A percentile compares a stretch with the other conserved stretches of the same genome.
Conservation (phyloP, 805 yeast species). For the Clavispora santaluciae region DNA sequence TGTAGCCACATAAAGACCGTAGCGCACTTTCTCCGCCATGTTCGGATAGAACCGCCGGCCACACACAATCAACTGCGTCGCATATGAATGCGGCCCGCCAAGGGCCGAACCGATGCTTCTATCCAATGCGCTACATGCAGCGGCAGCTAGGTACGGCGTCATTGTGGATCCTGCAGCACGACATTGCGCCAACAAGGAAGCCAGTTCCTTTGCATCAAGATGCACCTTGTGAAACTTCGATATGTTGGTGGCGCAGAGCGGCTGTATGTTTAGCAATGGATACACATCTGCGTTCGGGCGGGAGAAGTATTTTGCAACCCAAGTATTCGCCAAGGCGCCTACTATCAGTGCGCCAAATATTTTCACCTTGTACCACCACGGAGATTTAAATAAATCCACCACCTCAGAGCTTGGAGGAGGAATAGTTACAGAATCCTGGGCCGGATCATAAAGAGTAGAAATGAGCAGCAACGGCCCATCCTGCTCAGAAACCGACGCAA, state of each 20-base stretch:
- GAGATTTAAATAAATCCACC: constrained; percentile 4
- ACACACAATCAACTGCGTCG: constrained; percentile 4
- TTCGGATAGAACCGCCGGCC: constrained; percentile 13
- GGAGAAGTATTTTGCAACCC: not conserved
- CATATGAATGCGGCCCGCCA: not conserved
- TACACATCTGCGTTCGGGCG: constrained; percentile 6
- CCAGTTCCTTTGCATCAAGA: constrained; percentile 4
- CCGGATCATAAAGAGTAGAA: constrained; percentile 4
- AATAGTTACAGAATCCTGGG: not conserved
- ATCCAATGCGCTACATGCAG: constrained; percentile 3
- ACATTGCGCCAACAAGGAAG: constrained; percentile 4
- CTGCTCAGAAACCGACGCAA: not conserved
- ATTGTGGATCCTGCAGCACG: constrained; percentile 4
- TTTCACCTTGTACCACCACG: constrained; percentile 1
- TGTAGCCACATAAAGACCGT: constrained; percentile 9
- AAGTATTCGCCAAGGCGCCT: constrained; percentile 2
- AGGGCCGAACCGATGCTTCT: constrained; percentile 2
- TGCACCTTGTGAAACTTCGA: constrained; percentile 4
- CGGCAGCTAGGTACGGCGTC: constrained; percentile 11
- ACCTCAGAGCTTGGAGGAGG: constrained; percentile 4
- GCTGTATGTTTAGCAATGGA: constrained; percentile 7
- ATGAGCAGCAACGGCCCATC: not conserved
- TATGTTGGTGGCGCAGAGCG: constrained; percentile 4
- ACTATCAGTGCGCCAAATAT: constrained; percentile 2
- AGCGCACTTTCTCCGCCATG: constrained; percentile 2